Conservation (phyloP, 2,329 filamentous ascomycete genomes). For the Monosporascus sp. region DNA sequence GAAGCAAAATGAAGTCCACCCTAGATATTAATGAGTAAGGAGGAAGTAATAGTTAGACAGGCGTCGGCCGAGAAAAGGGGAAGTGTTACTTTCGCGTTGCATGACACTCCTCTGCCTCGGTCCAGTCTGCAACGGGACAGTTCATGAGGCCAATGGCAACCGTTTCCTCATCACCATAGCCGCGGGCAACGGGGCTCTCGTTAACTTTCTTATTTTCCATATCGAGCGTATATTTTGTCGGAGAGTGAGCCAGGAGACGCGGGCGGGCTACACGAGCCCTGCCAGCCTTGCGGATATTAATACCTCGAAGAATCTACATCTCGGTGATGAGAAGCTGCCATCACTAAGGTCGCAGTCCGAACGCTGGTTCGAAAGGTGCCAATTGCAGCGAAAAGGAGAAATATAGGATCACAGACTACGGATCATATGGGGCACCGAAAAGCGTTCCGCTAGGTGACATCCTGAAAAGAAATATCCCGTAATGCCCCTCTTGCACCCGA, state of each 20-base stretch:
- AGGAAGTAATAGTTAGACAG: neutral
- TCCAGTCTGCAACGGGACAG: slow-evolving; percentile 20
- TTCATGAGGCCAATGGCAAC: slow-evolving; percentile 13
- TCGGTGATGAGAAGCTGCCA: neutral
- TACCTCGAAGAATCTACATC: neutral
- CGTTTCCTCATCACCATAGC: slow-evolving; percentile 7
- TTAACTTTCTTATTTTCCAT: neutral
- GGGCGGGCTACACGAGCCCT: neutral
- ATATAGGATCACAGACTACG: no score
- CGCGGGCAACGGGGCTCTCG: neutral
- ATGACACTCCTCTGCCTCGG: slow-evolving; percentile 22
- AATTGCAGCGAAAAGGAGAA: no score
- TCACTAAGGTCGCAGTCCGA: neutral
- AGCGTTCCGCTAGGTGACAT: no score
- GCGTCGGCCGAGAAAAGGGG: neutral
- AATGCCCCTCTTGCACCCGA: no score
- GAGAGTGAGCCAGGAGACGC: neutral
- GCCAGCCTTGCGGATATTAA: neutral
- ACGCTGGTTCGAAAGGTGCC: no score
- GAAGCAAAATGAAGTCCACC: slow-evolving; percentile 25
- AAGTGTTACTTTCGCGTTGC: slow-evolving; percentile 25
- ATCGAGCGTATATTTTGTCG: neutral
- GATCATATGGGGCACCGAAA: no score
- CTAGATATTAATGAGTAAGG: slow-evolving; percentile 7
- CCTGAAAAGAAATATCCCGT: no score